Percentiles rank a stretch among this genome's conserved stretches.
phyloP scores from a whole-genome alignment of 257 asterid species.

The Solanum rostratum region DNA sequence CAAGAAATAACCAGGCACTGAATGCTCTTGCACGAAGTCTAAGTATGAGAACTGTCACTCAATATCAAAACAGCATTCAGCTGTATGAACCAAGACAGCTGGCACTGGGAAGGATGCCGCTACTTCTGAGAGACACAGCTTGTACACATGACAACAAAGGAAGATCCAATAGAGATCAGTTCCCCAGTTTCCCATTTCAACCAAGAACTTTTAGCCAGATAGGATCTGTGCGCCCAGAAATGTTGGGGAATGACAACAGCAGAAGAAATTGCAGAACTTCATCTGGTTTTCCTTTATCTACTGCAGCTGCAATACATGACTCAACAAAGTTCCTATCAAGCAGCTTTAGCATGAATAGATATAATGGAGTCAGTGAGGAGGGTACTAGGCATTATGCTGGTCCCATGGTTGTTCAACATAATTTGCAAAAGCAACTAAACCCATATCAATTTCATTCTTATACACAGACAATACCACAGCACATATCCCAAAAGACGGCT shows the following conservation, averaged over 20 bases:
- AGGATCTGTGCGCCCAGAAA: conserved; percentile 24
- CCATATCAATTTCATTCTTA: conserved; percentile 9
- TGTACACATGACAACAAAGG: conserved; percentile 14
- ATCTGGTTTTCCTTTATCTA: neutral
- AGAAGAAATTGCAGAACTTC: conserved; percentile 9
- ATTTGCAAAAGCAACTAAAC: conserved; percentile 19
- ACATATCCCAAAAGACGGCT: conserved; percentile 8
- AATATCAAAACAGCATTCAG: conserved; percentile 11
- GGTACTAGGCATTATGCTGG: neutral
- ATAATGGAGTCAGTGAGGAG: conserved; percentile 2
- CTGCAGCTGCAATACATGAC: conserved; percentile 14
- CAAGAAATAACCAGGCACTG: conserved; percentile 34
- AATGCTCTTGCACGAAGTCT: conserved; percentile 53
- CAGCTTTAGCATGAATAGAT: conserved; percentile 12
- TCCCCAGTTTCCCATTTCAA: conserved; percentile 11
- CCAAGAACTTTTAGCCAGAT: conserved; percentile 8
- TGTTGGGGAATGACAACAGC: conserved; percentile 7
- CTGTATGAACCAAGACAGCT: conserved; percentile 16
- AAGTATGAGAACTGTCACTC: conserved; percentile 21
- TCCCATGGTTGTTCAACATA: conserved; percentile 7
- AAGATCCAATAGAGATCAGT: conserved; percentile 32
- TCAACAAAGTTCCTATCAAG: conserved; percentile 15
- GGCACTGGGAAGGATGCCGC: conserved; percentile 18
- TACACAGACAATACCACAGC: conserved; percentile 18
- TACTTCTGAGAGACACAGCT: conserved; percentile 9